Base-by-base conservation (phyloP, 2,329 filamentous ascomycete species). In the Didymosphaeria variabile region DNA sequence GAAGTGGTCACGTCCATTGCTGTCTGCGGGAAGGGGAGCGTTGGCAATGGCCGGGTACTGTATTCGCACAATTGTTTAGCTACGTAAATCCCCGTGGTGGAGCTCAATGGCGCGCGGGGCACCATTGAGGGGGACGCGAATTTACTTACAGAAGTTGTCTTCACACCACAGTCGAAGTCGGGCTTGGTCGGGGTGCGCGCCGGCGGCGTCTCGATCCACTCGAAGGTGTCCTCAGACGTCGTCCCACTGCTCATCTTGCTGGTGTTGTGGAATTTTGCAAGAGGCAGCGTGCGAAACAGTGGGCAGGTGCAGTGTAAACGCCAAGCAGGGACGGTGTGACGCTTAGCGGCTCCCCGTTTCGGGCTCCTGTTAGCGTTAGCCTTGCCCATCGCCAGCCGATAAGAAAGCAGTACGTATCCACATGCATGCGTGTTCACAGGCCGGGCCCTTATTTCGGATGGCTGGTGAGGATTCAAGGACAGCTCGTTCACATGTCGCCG, bases 21-120 rank as follows among this genome's bases (percentile, higher is more conserved):
- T 92, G 79, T 99, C 95, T 67, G 94, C 94, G 40, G 95, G 95
- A 46, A 98, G 88, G 67, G 95, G 93, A 52, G 90, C 92, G 88
- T 98, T 98, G 78, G 96, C 92, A 82, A 98, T 98, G 63, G 93
- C 83, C 34, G 92, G 90, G 74, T 88, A 94, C 94, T 96, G 75
- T 67, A 62, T 36, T 54, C 59, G 17, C 65, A 66, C 40, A 53
- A 23, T 60, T 55, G 62, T 62, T 77, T 66, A 77, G 68, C 62
- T 59, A 64, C 31, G 60, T 65, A 65, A 66, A 60, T 62, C 57
- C 59, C 58, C 46, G 29, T 44, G 36, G 60, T 55, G 60, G 54
- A 40, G 60, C 66, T 69, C 75, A 77, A 77, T 77, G 72, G 75
- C 71, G 70, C 65, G 68, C 58, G 60, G 64, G 67, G 69, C 49